Percentiles rank a stretch among this genome's conserved stretches.
phyloP scores from a whole-genome alignment of 139 green algal species.

The Chlamydomonas sp. region DNA sequence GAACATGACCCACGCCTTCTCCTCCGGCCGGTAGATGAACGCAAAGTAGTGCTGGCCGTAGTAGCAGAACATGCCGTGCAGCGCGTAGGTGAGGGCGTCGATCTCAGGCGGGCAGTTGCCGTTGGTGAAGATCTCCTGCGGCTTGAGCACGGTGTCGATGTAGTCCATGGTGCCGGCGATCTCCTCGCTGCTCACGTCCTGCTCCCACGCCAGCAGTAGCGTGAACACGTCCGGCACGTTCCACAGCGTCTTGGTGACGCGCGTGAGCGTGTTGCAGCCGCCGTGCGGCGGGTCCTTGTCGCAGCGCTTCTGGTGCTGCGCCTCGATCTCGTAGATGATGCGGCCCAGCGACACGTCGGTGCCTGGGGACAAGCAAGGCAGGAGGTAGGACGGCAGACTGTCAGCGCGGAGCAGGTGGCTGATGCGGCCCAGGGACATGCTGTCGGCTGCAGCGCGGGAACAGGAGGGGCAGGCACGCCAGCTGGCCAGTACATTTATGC shows the following conservation, averaged over 20 bases:
- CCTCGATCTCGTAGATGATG: conserved; percentile 52
- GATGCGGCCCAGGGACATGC: too few relatives aligned
- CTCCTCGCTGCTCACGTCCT: conserved; percentile 45
- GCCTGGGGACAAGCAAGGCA: neutral
- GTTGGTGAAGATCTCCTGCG: neutral
- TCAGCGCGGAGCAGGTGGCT: too few relatives aligned
- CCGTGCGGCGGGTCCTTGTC: conserved; percentile 63
- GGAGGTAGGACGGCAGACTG: too few relatives aligned
- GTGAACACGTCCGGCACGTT: conserved; percentile 61
- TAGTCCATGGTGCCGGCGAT: conserved; percentile 43
- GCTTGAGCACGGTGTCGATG: conserved; percentile 33
- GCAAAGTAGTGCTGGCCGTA: conserved; percentile 91
- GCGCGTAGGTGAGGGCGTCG: conserved; percentile 48
- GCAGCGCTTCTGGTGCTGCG: conserved; percentile 65
- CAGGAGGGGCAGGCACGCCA: too few relatives aligned
- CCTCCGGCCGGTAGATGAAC: conserved; percentile 66
- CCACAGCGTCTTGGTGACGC: conserved; percentile 35
- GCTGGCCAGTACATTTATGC: too few relatives aligned
- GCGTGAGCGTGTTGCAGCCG: conserved; percentile 51
- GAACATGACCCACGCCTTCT: conserved; percentile 80
- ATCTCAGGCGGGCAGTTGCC: conserved; percentile 10
- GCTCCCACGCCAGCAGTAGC: conserved; percentile 76
- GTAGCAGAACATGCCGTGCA: conserved; percentile 89
- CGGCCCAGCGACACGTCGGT: conserved; percentile 1
- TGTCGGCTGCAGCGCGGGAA: too few relatives aligned